Conservation (phyloP, 2,329 filamentous ascomycete genomes). For the Ophiostoma piceae region DNA sequence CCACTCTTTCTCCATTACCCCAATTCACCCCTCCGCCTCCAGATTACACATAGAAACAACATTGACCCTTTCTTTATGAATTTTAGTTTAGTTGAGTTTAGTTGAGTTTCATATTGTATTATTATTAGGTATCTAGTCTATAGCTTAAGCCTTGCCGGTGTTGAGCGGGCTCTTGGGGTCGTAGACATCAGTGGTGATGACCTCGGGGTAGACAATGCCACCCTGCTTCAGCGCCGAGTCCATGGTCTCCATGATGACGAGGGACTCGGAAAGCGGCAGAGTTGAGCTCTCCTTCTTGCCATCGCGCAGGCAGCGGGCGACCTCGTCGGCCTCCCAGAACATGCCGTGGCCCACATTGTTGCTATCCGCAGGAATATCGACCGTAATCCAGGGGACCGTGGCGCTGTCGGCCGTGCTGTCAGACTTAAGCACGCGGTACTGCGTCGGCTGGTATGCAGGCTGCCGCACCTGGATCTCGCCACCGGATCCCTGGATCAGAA, state of each 20-base stretch:
- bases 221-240: conserved; percentile 51
- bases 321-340: conserved; percentile 55
- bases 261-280: conserved; percentile 68
- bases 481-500: conserved; percentile 73
- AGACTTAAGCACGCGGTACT: conserved; percentile 58
- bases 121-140: not conserved
- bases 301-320: conserved; percentile 54
- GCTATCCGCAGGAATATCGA: conserved; percentile 48
- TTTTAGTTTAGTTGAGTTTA: not conserved
- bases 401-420: conserved; percentile 28
- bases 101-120: not conserved
- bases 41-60: not conserved
- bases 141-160: conserved; percentile 37
- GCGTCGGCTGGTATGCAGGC: conserved; percentile 63
- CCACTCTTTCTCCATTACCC: not conserved
- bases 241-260: conserved; percentile 76
- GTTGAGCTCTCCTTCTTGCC: conserved; percentile 69
- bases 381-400: conserved; percentile 44
- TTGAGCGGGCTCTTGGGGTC: conserved; percentile 59
- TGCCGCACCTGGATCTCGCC: conserved; percentile 78
- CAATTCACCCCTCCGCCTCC: not conserved
- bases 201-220: conserved; percentile 48
- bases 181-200: conserved; percentile 54
- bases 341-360: conserved; percentile 65
- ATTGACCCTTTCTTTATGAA: not conserved